Evolutionary conservation across 2,329 filamentous ascomycete species (phyloP).

Genomic region (Colletotrichum cuscutae): DNA sequence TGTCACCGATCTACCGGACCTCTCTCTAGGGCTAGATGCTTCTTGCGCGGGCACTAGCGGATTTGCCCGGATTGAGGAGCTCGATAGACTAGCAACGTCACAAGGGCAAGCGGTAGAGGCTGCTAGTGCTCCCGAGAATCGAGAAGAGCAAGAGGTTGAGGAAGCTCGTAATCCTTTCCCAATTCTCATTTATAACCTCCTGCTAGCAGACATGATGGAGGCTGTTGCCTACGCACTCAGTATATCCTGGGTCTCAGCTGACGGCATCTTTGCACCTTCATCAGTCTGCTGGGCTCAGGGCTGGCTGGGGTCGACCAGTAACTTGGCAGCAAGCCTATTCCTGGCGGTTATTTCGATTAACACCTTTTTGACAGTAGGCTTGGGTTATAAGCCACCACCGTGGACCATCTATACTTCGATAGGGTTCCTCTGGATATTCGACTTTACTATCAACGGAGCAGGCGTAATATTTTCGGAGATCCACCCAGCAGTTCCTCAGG

Average conservation of each 20-base stretch:
- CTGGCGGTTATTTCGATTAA: conserved; percentile 67
- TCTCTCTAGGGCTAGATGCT: conserved; percentile 10
- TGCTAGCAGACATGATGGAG: conserved; percentile 69
- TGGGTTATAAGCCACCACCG: conserved; percentile 58
- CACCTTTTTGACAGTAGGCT: conserved; percentile 65
- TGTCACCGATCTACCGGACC: conserved; percentile 2
- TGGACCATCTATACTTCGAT: conserved; percentile 55
- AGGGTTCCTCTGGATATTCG: conserved; percentile 59
- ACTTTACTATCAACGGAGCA: conserved; percentile 19
- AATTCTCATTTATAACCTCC: conserved; percentile 68
- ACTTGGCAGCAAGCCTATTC: conserved; percentile 66
- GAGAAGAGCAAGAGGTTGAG: background rate
- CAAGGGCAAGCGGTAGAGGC: background rate
- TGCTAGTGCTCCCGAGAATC: background rate
- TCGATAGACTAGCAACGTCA: conserved; percentile 11
- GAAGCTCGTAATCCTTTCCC: conserved; percentile 63
- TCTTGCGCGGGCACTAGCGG: background rate
- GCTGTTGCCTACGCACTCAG: conserved; percentile 65
- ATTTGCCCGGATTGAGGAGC: conserved; percentile 6
- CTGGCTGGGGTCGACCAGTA: conserved; percentile 67
- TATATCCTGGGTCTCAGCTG: conserved; percentile 57
- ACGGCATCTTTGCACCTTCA: conserved; percentile 59
- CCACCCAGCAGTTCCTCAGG: background rate
- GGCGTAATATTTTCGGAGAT: background rate
- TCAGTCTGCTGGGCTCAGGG: conserved; percentile 64